Base-by-base conservation (phyloP, 345 rosid species). In the Noccaea caerulescens region DNA sequence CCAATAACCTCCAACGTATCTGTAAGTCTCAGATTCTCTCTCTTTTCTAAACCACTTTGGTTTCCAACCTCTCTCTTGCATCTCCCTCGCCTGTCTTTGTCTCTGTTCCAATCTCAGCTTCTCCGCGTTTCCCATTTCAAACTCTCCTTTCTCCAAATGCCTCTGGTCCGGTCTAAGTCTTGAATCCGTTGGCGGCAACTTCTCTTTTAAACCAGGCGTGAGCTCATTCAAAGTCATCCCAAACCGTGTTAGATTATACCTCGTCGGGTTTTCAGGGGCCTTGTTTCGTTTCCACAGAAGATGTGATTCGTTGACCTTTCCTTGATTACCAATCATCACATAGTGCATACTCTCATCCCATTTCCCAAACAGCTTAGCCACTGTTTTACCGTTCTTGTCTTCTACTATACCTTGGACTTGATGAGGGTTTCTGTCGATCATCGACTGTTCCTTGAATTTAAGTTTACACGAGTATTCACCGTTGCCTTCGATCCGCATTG, bases 11-110 rank as follows among this genome's bases (percentile, higher is more conserved):
- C 97, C 96, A 30, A 75, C 50, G 44, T 91, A 87, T 1, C 77
- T 80, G 77, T 87, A 89, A 1, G 82, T 4, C 8, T 77, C 84
- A 41, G 79, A 81, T 65, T 72, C 91, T 72, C 85, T 82, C 47
- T 87, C 98, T 82, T 83, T 93, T 0, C 66, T 78, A 62, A 93
- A 93, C 98, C 98, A 93, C 49, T 82, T 82, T 2, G 98, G 97
- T 72, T 86, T 87, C 98, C 98, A 93, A 3, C 98, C 98, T 25
- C 88, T 85, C 83, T 93, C 98, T 45, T 93, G 98, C 98, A 91
- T 89, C 77, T 86, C 85, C 69, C 93, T 79, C 38, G 98, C 96
- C 98, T 93, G 87, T 33, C 98, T 88, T 46, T 93, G 98, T 9
- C 94, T 85, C 76, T 91, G 92, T 73, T 93, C 98, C 57, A 93